Evolutionary conservation across 1,284 basidiomycete genomes (phyloP), one percentile per base, ranked within the genome.

Genomic region (Rhodotorula sp.): DNA sequence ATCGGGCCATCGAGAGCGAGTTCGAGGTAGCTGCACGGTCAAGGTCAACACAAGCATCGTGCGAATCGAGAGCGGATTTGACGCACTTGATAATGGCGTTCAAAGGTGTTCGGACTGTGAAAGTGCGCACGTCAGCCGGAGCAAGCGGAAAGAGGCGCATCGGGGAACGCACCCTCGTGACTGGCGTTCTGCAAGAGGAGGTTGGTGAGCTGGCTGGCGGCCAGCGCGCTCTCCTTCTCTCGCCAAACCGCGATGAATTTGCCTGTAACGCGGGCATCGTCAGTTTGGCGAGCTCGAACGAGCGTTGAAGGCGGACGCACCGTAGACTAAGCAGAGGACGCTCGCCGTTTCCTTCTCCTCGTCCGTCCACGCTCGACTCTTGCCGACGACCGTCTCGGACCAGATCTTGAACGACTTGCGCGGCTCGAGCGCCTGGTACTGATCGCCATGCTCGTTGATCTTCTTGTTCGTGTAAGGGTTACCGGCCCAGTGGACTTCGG

Each of bases 271-370:
- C 29, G 22, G 3, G 15, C 8, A n/a, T 44, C 17, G 39, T 29
- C 0, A 34, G 24, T 3, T 0, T 4, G 24, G 15, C 1, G 4
- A 2, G 0, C 6, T 20, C 0, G 49, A 3, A 2, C 20, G 15
- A 20, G 17, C 2, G 27, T 1, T 11, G 13, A 29, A 27, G 7
- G 3, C 7, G 90, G 92, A 92, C 69, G 90, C 90, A 56, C 90
- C 89, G 75, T 90, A 91, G 17, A 94, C 90, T 32, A 93, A 81
- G 24, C 90, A 88, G n/a, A 94, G 82, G 8, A 93, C 90, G 52
- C 88, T 88, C 0, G 90, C 91, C 5, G 91, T 92, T 80, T 94
- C 91, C 57, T 93, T 80, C 79, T 94, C 90, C 77, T 94, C 91
- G 69, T 93, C 90, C 19, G 89, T 89, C 91, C 91, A 95, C 9